Evolutionary conservation across 306 rosid species (phyloP), one percentile per base, ranked within the genome.

Genomic region (Cicer chorassanicum): DNA sequence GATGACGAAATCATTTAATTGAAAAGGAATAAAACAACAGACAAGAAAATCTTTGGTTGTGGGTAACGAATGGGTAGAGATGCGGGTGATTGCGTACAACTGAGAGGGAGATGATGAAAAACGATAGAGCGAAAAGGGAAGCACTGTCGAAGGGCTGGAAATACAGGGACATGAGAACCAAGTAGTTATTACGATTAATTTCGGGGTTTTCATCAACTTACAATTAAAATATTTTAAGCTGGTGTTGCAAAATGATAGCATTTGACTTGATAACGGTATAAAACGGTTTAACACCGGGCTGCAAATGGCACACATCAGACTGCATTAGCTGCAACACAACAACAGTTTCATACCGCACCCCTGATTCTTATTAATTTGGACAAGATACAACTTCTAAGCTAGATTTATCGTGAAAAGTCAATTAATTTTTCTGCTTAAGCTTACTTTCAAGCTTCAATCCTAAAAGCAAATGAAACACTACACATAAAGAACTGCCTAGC

Each of bases 321-420:
- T 18, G 41, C 71, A 43, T 11, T 7, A 43, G 6, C 60, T n/a
- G 24, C 60, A 9, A 4, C 13, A n/a, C 24, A 9, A n/a, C 73
- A 38, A 34, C 34, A 36, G 19, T 68, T 14, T 29, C 39, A 48
- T 46, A 48, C 59, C 44, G 29, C 18, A 11, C 53, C 70, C 66
- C 11, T 13, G 55, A 53, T 43, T 45, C 50, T 68, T 50, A 41
- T 46, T 49, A 21, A 72, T 16, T 16, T 50, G 10, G 72, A 60
- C 46, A 76, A 19, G 59, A 70, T 62, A 66, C 34, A 60, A 80
- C 73, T 14, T 9, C 5, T 14, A 61, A 72, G 51, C 40, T 45
- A 14, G 12, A 80, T 9, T 19, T 14, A 71, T 57, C 79, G 19
- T 11, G 34, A 65, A 59, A 65, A 41, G 38, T 4, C 59, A 41